Conservation (phyloP, 2,329 filamentous ascomycete species). For the Cladosporium phlei region DNA sequence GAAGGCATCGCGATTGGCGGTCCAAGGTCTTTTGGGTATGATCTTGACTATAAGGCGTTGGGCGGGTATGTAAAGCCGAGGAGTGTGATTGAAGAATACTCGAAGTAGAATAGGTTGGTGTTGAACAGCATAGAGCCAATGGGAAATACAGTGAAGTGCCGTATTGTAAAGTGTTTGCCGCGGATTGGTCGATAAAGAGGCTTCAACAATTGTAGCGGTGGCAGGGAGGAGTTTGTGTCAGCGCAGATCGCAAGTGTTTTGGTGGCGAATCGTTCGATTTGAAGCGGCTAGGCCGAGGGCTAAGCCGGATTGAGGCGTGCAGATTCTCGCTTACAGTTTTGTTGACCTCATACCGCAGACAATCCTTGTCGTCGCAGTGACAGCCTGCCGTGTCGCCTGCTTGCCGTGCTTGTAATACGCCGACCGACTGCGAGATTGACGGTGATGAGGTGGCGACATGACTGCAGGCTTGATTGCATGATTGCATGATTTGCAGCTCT, state of each 20-base stretch:
- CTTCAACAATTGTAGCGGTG: too few relatives aligned
- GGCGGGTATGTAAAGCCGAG: slow-evolving; percentile 50
- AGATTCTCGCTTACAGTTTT: slow-evolving; percentile 1
- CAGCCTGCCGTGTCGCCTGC: too few relatives aligned
- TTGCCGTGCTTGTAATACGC: slow-evolving; percentile 5
- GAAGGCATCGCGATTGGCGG: slow-evolving; percentile 49
- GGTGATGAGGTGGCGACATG: slow-evolving; percentile 11
- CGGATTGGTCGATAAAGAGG: too few relatives aligned
- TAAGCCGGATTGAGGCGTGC: background rate
- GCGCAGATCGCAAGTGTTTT: too few relatives aligned
- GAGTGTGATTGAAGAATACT: slow-evolving; percentile 52
- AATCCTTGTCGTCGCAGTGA: slow-evolving; percentile 6
- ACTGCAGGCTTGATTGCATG: slow-evolving; percentile 3
- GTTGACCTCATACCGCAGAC: slow-evolving; percentile 10
- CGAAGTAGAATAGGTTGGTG: too few relatives aligned
- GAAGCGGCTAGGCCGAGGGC: too few relatives aligned
- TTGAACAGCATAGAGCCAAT: too few relatives aligned
- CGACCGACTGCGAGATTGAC: background rate
- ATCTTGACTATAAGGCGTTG: slow-evolving; percentile 47
- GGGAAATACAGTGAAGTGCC: too few relatives aligned
- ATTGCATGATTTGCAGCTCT: too few relatives aligned
- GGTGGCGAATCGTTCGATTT: too few relatives aligned
- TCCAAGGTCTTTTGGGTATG: slow-evolving; percentile 46
- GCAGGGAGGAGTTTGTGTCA: too few relatives aligned
- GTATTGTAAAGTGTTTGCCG: too few relatives aligned